Conservation (phyloP, 1,284 basidiomycete genomes). For the Sporisorium graminicola region DNA sequence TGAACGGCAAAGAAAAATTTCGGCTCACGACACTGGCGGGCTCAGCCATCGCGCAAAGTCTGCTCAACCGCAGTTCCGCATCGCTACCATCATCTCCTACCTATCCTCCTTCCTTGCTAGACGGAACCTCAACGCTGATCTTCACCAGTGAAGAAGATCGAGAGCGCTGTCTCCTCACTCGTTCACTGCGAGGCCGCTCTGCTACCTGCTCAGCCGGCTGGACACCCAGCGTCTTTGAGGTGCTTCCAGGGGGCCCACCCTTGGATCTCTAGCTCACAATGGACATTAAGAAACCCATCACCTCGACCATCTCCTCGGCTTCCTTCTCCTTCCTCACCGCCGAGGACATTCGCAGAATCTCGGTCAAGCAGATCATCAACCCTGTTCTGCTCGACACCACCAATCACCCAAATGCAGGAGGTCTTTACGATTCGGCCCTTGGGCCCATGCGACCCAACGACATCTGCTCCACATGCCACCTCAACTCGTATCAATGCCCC, state of each 20-base stretch:
- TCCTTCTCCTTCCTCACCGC: constrained; percentile 95
- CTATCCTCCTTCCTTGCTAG: not conserved
- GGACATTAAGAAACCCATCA: constrained; percentile 92
- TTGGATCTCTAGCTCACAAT: constrained; percentile 72
- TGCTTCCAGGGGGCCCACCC: constrained; percentile 32
- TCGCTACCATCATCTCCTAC: constrained; percentile 4
- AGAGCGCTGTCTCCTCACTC: not conserved
- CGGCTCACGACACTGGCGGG: constrained; percentile 14
- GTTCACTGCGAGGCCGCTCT: constrained; percentile 4
- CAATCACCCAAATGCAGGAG: constrained; percentile 89
- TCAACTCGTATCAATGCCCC: constrained; percentile 92
- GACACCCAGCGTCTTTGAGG: constrained; percentile 11
- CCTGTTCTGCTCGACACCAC: constrained; percentile 92
- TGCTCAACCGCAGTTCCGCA: not conserved
- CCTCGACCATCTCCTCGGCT: constrained; percentile 84
- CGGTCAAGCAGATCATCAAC: constrained; percentile 96
- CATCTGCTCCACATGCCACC: constrained; percentile 92
- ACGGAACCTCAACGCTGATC: not conserved
- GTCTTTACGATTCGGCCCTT: constrained; percentile 94
- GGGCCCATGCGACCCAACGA: constrained; percentile 78
- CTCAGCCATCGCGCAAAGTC: constrained; percentile 15
- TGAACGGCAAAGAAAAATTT: constrained; percentile 27
- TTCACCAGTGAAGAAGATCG: not conserved
- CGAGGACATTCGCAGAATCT: constrained; percentile 91
- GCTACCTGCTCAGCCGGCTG: constrained; percentile 18